Evolutionary conservation across 345 rosid species (phyloP), one percentile per base, ranked within the genome.

Genomic region (Ailanthus altissimus): DNA sequence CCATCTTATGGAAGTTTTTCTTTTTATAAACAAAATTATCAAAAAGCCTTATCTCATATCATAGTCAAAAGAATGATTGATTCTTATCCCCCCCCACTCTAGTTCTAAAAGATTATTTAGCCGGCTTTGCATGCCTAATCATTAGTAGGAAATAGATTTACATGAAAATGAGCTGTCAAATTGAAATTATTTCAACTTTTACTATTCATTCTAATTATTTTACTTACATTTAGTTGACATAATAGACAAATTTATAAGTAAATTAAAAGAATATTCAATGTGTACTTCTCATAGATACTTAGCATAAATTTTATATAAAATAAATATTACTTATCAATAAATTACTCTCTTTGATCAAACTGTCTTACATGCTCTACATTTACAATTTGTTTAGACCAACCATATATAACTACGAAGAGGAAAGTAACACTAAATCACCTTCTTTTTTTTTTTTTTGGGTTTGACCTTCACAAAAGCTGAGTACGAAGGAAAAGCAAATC

Each of bases 401-500:
- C 12, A 32, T 16, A 28, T 28, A 16, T 32, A 2, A 13, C 8
- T 14, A 45, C 4, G 13, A 42, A 72, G 58, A 72, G 23, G 13
- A 58, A 58, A 58, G 6, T 36, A 43, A 58, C 53, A 56, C 5
- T 21, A 15, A 15, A 18, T n/a, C 13, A 28, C 65, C 20, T 2
- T 16, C 15, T 51, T 51, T 51, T 5, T 15, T 62, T 20, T 54
- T 71, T 59, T 46, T 26, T 26, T 46, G 7, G 4, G 46, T 20
- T 61, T 61, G 77, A 74, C 77, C 54, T n/a, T 18, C 57, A 10
- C 45, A 43, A 73, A 59, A 59, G 67, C 76, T 66, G 58, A 72
- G 66, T 13, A 67, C 75, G 59, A 72, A 54, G 21, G 13, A 62
- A 79, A 73, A 60, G 43, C 67, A 74, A 74, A 61, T 49, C 42